Percentiles rank a stretch among this genome's conserved stretches.
Evolutionary conservation across 2,329 filamentous ascomycete species (phyloP).

Genomic region (Venturia nashicola): DNA sequence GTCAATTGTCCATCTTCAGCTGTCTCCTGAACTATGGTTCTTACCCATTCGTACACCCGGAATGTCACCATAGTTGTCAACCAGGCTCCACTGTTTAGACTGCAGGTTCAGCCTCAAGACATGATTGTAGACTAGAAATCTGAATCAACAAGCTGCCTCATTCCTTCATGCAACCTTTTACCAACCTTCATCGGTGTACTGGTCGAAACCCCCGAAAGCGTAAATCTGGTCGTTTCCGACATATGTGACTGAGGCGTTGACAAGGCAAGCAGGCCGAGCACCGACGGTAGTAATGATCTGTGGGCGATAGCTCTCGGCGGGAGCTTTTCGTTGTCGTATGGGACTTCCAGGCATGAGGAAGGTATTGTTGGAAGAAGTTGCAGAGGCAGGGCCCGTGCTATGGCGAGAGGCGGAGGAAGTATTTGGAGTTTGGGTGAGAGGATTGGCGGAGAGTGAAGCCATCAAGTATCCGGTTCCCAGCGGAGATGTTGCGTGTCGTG

Average conservation of each 20-base stretch:
- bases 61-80: constrained; percentile 98
- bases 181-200: constrained; percentile 85
- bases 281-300: constrained; percentile 54
- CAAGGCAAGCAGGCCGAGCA: constrained; percentile 75
- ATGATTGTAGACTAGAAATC: constrained; percentile 71
- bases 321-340: constrained; percentile 35
- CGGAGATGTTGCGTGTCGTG: not conserved
- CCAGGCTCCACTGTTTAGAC: constrained; percentile 84
- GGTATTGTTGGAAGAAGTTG: constrained; percentile 49
- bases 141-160: not conserved
- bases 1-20: constrained; percentile 6
- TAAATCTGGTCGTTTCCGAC: constrained; percentile 96
- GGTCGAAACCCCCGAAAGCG: constrained; percentile 95
- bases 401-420: not conserved
- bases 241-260: constrained; percentile 98
- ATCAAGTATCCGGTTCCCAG: not conserved
- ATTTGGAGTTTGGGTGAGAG: not conserved
- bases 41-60: constrained; percentile 92
- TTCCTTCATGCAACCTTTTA: not conserved
- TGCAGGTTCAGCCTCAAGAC: constrained; percentile 79
- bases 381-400: constrained; percentile 14
- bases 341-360: constrained; percentile 77
- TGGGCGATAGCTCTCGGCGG: constrained; percentile 67
- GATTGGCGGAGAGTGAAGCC: not conserved
- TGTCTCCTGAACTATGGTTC: constrained; percentile 14